phyloP scores from a whole-genome alignment of 257 asterid species.

The Prunella vulgaris region DNA sequence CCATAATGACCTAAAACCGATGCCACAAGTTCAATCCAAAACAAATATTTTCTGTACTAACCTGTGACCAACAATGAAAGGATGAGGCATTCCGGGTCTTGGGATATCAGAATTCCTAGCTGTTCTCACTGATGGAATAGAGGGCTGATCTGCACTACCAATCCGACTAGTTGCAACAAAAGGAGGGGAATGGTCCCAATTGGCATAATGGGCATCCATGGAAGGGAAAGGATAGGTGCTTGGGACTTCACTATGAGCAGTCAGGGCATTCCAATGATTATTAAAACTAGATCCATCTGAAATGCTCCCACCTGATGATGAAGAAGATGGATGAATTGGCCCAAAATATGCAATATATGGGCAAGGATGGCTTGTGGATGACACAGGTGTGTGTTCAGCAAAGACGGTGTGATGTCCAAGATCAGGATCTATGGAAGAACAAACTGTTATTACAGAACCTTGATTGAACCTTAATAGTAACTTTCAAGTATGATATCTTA shows the following conservation, averaged over 20 bases:
- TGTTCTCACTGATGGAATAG: slow-evolving; percentile 47
- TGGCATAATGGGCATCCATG: slow-evolving; percentile 49
- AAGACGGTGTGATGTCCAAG: slow-evolving; percentile 58
- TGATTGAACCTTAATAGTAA: slow-evolving; percentile 6
- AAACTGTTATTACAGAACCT: slow-evolving; percentile 21
- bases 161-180: slow-evolving; percentile 44
- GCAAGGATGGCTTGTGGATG: slow-evolving; percentile 69
- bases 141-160: slow-evolving; percentile 56
- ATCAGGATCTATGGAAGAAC: slow-evolving; percentile 53
- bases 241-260: slow-evolving; percentile 57
- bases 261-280: slow-evolving; percentile 62
- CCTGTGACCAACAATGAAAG: slow-evolving; percentile 68
- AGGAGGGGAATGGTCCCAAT: slow-evolving; percentile 63
- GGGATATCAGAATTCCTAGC: slow-evolving; percentile 62
- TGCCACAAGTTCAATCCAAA: neutral
- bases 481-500: slow-evolving; percentile 38
- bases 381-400: slow-evolving; percentile 62
- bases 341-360: slow-evolving; percentile 82
- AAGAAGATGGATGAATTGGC: slow-evolving; percentile 69
- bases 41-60: slow-evolving; percentile 23
- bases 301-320: slow-evolving; percentile 54
- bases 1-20: neutral
- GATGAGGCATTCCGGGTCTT: slow-evolving; percentile 62
- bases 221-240: slow-evolving; percentile 65
- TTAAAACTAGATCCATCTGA: slow-evolving; percentile 61